Percentiles rank a stretch among this genome's conserved stretches.
These are phyloP conservation scores for Diplodia sapinea DNA, from an alignment of 2,329 filamentous ascomycete genomes.

Conservation along the genomic window DNA sequence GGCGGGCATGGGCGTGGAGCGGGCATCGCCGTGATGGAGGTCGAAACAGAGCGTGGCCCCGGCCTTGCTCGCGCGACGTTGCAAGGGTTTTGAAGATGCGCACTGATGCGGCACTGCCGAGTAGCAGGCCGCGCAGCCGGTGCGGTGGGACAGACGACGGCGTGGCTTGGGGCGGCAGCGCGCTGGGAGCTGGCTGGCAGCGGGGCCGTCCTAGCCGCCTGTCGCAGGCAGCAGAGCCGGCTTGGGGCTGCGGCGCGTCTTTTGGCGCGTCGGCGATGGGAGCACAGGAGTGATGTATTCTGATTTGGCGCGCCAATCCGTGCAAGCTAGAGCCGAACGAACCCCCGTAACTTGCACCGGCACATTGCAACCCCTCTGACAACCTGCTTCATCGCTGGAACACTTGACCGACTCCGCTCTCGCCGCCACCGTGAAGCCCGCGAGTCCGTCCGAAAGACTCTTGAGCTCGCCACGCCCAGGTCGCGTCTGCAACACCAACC, in stretches of 20 bases:
- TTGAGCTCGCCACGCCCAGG: conserved; percentile 21
- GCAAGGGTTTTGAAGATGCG: conserved; percentile 30
- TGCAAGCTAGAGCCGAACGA: conserved; percentile 25
- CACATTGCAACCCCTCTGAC: conserved; percentile 27
- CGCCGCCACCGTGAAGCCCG: conserved; percentile 21
- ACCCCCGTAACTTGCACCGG: conserved; percentile 22
- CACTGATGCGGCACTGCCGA: conserved; percentile 25
- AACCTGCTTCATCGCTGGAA: conserved; percentile 29
- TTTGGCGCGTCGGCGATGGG: conserved; percentile 25
- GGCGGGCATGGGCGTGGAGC: conserved; percentile 2
- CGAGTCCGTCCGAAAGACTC: conserved; percentile 17
- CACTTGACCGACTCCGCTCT: conserved; percentile 28
- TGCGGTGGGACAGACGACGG: not conserved
- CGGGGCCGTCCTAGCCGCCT: conserved; percentile 16
- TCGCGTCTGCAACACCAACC: conserved; percentile 20
- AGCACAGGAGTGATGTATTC: conserved; percentile 12
- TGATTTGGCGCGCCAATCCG: conserved; percentile 24
- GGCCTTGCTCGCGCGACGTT: conserved; percentile 24
- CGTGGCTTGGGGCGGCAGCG: conserved; percentile 6
- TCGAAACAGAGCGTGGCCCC: conserved; percentile 27
- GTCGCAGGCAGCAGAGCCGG: conserved; percentile 23
- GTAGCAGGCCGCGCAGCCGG: not conserved
- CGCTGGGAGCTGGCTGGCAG: not conserved
- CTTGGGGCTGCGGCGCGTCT: conserved; percentile 14
- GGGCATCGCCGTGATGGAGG: conserved; percentile 18